Conservation (phyloP, 768 basidiomycete genomes). For the Pleurotus giganteus region DNA sequence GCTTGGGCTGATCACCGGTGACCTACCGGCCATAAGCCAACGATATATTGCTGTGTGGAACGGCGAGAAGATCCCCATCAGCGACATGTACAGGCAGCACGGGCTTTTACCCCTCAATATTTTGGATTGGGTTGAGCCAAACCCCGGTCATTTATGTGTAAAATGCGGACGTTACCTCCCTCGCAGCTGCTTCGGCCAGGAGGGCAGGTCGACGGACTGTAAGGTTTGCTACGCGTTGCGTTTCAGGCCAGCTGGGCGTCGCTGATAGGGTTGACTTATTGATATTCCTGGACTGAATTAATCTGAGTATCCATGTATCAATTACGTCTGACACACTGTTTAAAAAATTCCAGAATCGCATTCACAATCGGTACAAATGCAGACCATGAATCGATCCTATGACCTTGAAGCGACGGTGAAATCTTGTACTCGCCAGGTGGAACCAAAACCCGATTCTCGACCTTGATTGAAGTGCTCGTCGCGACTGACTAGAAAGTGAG, state of each 20-base stretch:
- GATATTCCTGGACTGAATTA: no score
- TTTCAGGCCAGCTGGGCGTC: background rate
- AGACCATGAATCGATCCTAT: slow-evolving; percentile 1
- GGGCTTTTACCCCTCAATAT: slow-evolving; percentile 2
- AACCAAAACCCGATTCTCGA: slow-evolving; percentile 70
- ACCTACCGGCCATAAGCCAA: background rate
- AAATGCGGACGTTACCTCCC: background rate
- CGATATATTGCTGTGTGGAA: background rate
- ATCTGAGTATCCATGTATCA: no score
- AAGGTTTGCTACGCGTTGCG: background rate
- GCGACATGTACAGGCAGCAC: background rate
- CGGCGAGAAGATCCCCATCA: background rate
- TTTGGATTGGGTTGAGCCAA: background rate
- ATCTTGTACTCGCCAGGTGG: slow-evolving; percentile 62
- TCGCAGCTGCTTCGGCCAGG: background rate
- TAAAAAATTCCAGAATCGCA: slow-evolving; percentile 64
- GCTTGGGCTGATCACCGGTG: background rate
- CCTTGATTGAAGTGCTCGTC: no score
- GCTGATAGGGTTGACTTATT: no score
- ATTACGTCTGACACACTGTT: no score
- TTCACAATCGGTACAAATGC: slow-evolving; percentile 52
- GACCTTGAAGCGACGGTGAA: slow-evolving; percentile 31
- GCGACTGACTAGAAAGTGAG: no score
- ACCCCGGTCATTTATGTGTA: background rate
- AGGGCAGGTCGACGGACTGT: background rate